Percentiles rank a stretch among this genome's conserved stretches.
phyloP scores from a whole-genome alignment of 1,284 basidiomycete genomes.

The Sanghuangporus baumii region DNA sequence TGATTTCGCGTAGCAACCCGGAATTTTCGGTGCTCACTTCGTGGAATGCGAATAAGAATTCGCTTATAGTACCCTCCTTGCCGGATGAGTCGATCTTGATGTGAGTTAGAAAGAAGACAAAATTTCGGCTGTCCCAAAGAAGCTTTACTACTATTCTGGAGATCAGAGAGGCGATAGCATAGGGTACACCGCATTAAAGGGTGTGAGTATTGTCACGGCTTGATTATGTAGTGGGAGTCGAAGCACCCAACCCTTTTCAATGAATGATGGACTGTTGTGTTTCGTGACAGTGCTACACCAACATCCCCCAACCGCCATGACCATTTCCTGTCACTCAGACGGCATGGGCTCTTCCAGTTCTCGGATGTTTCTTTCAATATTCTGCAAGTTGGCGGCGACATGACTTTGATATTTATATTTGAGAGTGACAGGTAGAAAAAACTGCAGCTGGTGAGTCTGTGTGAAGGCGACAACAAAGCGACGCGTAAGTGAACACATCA shows the following conservation, averaged over 20 bases:
- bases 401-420: background rate
- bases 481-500: background rate
- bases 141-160: no score
- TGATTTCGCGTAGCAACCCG: background rate
- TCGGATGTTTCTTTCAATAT: background rate
- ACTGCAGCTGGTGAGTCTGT: background rate
- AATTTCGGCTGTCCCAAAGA: no score
- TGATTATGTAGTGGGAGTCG: background rate
- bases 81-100: no score
- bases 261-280: background rate
- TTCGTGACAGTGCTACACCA: background rate
- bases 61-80: background rate
- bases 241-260: background rate
- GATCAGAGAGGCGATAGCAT: no score
- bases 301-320: background rate
- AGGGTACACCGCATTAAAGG: background rate
- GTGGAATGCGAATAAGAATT: background rate
- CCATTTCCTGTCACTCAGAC: background rate
- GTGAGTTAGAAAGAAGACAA: no score
- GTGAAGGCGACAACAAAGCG: background rate
- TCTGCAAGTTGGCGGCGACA: background rate
- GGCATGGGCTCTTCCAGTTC: background rate
- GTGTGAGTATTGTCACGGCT: background rate
- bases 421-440: background rate
- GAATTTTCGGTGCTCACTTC: background rate